Conservation (phyloP, 176 grass and related monocot species). For the Dendrocalamus sinicus region DNA sequence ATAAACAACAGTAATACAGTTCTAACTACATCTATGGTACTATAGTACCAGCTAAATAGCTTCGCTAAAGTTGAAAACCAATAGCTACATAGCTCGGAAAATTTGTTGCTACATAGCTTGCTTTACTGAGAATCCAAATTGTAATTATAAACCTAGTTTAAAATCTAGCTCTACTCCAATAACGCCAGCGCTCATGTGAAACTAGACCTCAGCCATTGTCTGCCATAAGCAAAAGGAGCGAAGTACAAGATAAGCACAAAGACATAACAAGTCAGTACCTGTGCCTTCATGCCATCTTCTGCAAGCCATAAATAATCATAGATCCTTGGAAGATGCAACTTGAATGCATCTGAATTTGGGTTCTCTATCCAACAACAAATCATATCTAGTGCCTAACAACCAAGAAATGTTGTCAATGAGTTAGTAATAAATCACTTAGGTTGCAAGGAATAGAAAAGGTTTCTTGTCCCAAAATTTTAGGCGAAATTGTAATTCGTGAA, state of each 20-base stretch:
- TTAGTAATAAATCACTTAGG: not conserved
- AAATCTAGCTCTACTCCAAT: too few species aligned
- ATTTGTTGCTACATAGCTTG: not conserved
- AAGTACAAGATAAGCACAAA: too few species aligned
- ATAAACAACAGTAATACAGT: not conserved
- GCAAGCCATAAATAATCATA: conserved; percentile 80
- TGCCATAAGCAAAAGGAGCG: not conserved
- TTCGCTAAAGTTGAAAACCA: too few species aligned
- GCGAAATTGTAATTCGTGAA: too few species aligned
- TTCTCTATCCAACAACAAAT: conserved; percentile 86
- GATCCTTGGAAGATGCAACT: conserved; percentile 70
- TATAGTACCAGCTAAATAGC: not conserved
- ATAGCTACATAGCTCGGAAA: not conserved
- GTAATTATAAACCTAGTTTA: not conserved
- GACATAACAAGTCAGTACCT: conserved; percentile 37
- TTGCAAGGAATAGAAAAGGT: too few species aligned
- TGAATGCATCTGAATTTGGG: conserved; percentile 80
- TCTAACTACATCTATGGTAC: not conserved
- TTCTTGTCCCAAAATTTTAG: too few species aligned
- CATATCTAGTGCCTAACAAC: conserved; percentile 69
- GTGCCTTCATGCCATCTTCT: conserved; percentile 87
- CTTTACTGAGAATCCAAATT: not conserved
- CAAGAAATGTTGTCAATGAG: not conserved
- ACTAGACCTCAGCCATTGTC: not conserved
- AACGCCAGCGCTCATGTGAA: too few species aligned